Evolutionary conservation across 768 basidiomycete species (phyloP).

Genomic region (Mycena chlorophos): DNA sequence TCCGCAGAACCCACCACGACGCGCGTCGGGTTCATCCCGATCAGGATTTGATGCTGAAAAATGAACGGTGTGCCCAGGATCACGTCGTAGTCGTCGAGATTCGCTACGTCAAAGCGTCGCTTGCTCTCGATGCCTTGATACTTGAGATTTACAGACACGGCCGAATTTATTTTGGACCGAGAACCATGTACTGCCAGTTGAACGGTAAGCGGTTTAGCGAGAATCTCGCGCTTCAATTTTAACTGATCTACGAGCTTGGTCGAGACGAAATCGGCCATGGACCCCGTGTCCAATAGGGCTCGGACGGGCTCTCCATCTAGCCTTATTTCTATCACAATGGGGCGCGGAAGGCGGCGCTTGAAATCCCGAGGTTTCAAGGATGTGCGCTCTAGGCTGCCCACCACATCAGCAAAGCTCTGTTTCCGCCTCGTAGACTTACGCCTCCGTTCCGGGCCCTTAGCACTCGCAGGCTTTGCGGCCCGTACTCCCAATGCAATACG

Average conservation of each 20-base stretch:
- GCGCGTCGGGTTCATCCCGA: conserved; percentile 20
- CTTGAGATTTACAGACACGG: conserved; percentile 20
- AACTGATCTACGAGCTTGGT: conserved; percentile 33
- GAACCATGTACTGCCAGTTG: conserved; percentile 36
- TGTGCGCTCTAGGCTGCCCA: neutral
- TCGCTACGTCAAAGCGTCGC: conserved; percentile 23
- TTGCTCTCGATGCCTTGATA: conserved; percentile 29
- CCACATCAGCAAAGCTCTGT: neutral
- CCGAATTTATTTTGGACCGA: conserved; percentile 28
- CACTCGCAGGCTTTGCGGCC: neutral
- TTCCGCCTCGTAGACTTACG: neutral
- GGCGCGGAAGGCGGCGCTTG: conserved; percentile 3
- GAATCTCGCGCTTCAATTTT: conserved; percentile 16
- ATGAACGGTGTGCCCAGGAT: conserved; percentile 26
- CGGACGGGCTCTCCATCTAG: conserved; percentile 5
- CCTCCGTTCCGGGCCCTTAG: neutral
- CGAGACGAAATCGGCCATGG: conserved; percentile 36
- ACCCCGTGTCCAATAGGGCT: conserved; percentile 19
- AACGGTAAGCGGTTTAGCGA: conserved; percentile 32
- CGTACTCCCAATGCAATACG: neutral
- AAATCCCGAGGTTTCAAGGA: conserved; percentile 4
- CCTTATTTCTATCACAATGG: conserved; percentile 1
- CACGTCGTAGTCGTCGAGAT: conserved; percentile 23
- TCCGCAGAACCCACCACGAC: conserved; percentile 15
- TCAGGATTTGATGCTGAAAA: conserved; percentile 23